Conservation (phyloP, 345 rosid species). For the Diplotaxis tenuifolia region DNA sequence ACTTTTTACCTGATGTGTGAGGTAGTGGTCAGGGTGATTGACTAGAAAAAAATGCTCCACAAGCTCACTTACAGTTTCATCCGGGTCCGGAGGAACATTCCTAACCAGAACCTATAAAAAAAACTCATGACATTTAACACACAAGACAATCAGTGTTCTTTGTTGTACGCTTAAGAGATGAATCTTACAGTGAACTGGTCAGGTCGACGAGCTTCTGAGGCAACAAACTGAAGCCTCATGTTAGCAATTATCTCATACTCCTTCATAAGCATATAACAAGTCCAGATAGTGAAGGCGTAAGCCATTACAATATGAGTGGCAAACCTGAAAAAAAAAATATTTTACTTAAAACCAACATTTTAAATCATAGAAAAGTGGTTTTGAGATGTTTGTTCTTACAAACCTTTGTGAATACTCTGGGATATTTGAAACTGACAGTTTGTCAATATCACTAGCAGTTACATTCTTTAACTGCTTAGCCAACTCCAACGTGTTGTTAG, state of each 20-base stretch:
- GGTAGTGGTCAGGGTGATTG: constrained; percentile 79
- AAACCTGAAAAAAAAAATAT: constrained; percentile 50
- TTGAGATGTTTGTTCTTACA: not conserved
- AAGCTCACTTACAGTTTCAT: constrained; percentile 76
- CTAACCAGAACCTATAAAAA: constrained; percentile 65
- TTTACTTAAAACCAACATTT: not conserved
- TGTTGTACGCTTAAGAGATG: not conserved
- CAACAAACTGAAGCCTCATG: constrained; percentile 86
- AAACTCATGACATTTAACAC: not conserved
- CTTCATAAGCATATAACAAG: constrained; percentile 66
- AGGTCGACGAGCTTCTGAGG: constrained; percentile 76
- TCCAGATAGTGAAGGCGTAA: constrained; percentile 86
- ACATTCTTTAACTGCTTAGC: constrained; percentile 44
- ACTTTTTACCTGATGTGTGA: constrained; percentile 60
- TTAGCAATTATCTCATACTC: constrained; percentile 81
- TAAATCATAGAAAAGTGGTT: not conserved
- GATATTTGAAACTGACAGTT: constrained; percentile 83
- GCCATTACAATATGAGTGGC: constrained; percentile 84
- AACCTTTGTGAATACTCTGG: constrained; percentile 67
- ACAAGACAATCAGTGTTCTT: not conserved
- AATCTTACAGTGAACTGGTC: constrained; percentile 81
- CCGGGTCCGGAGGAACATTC: constrained; percentile 76
- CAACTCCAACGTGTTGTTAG: constrained; percentile 48
- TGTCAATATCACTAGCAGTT: constrained; percentile 83
- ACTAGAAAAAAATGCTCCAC: constrained; percentile 86